Evolutionary conservation across 2,329 filamentous ascomycete genomes (phyloP).

Genomic region (Fusarium nurragi): DNA sequence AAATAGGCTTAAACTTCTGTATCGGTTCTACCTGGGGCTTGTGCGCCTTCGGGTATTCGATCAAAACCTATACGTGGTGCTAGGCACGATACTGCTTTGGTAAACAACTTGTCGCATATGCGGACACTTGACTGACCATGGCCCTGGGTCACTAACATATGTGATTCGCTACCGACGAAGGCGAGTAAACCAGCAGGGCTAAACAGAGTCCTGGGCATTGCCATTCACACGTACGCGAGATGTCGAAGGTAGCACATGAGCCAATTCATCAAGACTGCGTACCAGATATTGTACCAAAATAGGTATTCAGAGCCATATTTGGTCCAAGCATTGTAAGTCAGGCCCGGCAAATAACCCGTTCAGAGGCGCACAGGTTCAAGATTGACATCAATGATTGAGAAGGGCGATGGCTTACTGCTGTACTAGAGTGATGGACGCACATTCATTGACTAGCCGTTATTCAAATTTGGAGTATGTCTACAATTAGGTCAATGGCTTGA

Average conservation of each 20-base stretch:
- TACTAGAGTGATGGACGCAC: background rate
- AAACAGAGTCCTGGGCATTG: constrained; percentile 2
- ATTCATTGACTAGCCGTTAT: background rate
- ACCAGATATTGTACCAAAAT: background rate
- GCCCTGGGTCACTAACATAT: background rate
- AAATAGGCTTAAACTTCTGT: background rate
- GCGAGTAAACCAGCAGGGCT: constrained; percentile 4
- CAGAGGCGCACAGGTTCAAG: background rate
- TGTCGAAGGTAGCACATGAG: background rate
- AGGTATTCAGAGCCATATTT: background rate
- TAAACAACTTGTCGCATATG: background rate
- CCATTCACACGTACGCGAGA: background rate
- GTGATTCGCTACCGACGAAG: constrained; percentile 2
- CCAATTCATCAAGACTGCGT: constrained; percentile 4
- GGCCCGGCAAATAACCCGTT: background rate
- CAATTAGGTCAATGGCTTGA: constrained; percentile 9
- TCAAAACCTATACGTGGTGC: background rate
- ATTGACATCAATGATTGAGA: background rate
- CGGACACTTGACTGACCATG: background rate
- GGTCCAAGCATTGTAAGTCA: background rate
- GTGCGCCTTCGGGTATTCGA: constrained; percentile 15
- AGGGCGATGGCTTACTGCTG: background rate
- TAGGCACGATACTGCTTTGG: background rate
- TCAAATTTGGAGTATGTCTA: background rate
- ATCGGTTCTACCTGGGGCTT: background rate